Conservation (phyloP, 306 rosid genomes). For the Sechiopsis laciniata region DNA sequence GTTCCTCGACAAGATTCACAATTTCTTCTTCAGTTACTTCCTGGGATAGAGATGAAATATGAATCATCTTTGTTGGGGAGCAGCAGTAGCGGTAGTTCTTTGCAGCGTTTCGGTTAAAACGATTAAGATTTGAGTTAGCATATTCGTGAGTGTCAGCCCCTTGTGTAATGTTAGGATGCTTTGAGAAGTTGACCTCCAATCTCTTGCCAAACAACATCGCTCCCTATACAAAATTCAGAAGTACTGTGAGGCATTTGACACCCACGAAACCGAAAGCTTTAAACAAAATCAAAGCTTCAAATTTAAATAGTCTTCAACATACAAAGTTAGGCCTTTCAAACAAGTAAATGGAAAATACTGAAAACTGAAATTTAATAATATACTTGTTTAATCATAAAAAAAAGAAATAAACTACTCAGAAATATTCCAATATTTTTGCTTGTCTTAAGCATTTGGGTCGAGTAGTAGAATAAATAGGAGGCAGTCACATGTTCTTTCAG, state of each 20-base stretch:
- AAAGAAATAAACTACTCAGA: background rate
- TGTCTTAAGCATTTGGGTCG: background rate
- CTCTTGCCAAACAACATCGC: constrained; percentile 79
- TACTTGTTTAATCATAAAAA: background rate
- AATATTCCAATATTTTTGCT: background rate
- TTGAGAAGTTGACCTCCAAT: constrained; percentile 91
- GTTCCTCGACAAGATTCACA: constrained; percentile 67
- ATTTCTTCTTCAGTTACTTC: constrained; percentile 86
- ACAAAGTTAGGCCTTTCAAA: background rate
- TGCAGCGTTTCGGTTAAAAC: constrained; percentile 96
- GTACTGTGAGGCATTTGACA: background rate
- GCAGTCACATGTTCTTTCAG: background rate
- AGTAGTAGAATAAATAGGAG: background rate
- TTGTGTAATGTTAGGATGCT: constrained; percentile 80
- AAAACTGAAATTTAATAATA: background rate
- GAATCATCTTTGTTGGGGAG: constrained; percentile 90
- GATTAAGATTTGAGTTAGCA: constrained; percentile 82
- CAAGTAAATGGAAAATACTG: background rate
- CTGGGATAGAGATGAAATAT: constrained; percentile 85
- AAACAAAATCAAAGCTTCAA: background rate
- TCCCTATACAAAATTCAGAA: constrained; percentile 41
- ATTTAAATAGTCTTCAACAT: background rate
- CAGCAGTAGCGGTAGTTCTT: constrained; percentile 98
- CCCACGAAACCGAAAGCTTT: background rate
- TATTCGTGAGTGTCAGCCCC: constrained; percentile 93